Evolutionary conservation across 352 stramenopile genomes (phyloP).

Genomic region (Albugo laibachii): DNA sequence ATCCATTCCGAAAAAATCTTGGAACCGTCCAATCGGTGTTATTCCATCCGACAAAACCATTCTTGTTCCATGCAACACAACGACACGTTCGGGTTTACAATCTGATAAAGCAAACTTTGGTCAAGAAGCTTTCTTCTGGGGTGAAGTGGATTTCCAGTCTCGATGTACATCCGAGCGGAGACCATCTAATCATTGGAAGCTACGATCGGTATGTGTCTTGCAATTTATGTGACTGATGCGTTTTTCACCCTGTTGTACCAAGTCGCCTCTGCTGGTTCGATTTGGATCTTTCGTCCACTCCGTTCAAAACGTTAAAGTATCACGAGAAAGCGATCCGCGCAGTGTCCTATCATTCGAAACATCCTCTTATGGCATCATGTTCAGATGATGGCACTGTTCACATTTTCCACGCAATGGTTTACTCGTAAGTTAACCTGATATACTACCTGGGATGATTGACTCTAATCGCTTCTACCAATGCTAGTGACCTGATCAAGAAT

Average conservation of each 20-base stretch:
- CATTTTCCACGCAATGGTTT: constrained; percentile 99
- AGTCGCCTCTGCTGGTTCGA: constrained; percentile 97
- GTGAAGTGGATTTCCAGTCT: constrained; percentile 99
- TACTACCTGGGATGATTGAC: not conserved
- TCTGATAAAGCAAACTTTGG: constrained; percentile 93
- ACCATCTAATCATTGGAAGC: constrained; percentile 96
- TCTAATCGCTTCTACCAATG: not conserved
- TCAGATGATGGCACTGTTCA: constrained; percentile 97
- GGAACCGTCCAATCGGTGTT: constrained; percentile 87
- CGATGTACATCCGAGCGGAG: constrained; percentile 94
- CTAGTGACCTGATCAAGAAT: constrained; percentile 95
- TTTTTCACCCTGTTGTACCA: not conserved
- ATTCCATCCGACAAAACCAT: constrained; percentile 98
- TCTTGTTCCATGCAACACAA: constrained; percentile 99
- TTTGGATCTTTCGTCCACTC: constrained; percentile 91
- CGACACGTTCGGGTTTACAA: constrained; percentile 98
- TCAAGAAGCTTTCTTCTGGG: constrained; percentile 95
- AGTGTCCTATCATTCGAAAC: constrained; percentile 88
- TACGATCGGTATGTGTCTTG: constrained; percentile 78
- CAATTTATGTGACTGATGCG: not conserved
- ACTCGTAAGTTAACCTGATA: constrained; percentile 68
- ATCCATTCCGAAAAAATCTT: constrained; percentile 92
- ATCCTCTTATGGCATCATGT: constrained; percentile 97
- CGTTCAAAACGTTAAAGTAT: constrained; percentile 99
- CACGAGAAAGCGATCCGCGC: constrained; percentile 92